These are phyloP conservation scores for Corynespora cassiicola DNA, from an alignment of 2,329 filamentous ascomycete species.

Conservation along the genomic window DNA sequence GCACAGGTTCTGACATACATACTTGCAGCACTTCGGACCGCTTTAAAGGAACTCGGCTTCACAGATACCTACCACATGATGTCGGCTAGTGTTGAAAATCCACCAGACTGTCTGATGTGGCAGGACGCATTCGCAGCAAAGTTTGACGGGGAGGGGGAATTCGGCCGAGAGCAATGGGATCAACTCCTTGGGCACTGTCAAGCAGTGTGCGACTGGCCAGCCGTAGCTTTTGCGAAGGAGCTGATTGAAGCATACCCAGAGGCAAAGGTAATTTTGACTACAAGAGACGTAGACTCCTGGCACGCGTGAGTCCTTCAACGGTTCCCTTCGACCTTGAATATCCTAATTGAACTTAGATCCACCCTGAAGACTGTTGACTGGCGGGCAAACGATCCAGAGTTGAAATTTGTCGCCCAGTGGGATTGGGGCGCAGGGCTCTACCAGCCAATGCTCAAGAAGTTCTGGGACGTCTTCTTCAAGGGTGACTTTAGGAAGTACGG, in stretches of 20 bases:
- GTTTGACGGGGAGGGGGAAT: constrained; percentile 66
- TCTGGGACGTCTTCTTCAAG: constrained; percentile 73
- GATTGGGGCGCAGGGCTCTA: constrained; percentile 73
- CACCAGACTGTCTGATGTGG: constrained; percentile 72
- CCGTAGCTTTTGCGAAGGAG: constrained; percentile 71
- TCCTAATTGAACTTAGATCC: constrained; percentile 44
- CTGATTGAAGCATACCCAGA: constrained; percentile 75
- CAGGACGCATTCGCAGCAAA: constrained; percentile 71
- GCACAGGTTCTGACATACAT: too few relatives aligned
- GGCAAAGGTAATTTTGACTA: constrained; percentile 74
- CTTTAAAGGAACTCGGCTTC: constrained; percentile 71
- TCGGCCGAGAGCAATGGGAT: constrained; percentile 73
- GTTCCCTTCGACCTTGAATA: not conserved
- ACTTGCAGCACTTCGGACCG: constrained; percentile 65
- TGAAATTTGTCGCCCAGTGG: constrained; percentile 60
- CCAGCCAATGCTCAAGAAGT: constrained; percentile 73
- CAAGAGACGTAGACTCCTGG: constrained; percentile 71
- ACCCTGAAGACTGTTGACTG: constrained; percentile 73
- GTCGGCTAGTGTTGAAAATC: constrained; percentile 72
- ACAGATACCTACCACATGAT: constrained; percentile 77
- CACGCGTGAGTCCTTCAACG: constrained; percentile 46
- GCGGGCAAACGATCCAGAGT: constrained; percentile 69
- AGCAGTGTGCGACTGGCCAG: constrained; percentile 73
- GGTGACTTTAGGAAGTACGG: constrained; percentile 70
- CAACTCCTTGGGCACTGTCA: constrained; percentile 69